Evolutionary conservation across 176 grass and related monocot genomes (phyloP), one percentile per base, ranked within the genome.

Genomic region (Bonia amplexicaulis): DNA sequence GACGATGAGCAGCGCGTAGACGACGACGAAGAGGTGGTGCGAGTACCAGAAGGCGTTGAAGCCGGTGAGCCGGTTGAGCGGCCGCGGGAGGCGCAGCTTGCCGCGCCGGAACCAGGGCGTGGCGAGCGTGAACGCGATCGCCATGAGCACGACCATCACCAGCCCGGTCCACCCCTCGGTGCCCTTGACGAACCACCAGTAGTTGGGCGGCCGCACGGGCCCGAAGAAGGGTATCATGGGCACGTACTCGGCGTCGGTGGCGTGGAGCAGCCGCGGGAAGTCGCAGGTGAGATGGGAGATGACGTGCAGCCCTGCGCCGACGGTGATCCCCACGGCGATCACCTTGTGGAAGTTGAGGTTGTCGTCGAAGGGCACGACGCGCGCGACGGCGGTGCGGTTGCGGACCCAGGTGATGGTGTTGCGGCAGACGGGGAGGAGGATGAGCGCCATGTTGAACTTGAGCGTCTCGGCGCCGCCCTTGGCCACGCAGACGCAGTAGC

Each of bases 31-130:
- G 52, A 89, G 80, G 82, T 99, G 96, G 86, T 99, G 96, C 5
- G 96, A 94, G 90, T 99, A 99, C 96, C 96, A 99, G 83, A 99
- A 99, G 54, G 96, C 96, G 72, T 99, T 99, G 88, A 96, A 99
- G 7, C 96, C 96, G n/a, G 93, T 99, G 13, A 99, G 86, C 23
- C 86, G 58, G 20, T 61, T 84, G 1, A 99, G 6, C 9, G 54
- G 71, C 0, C 74, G 66, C 0, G 96, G 93, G 1, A 99, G 84
- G 25, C 11, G 40, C 9, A 99, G 16, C 23, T 54, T 5, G 37
- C 93, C 92, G 0, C 96, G 74, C 6, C 93, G 48, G 78, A 99
- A 94, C 93, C 93, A 99, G 1, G 96, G 96, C 53, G 93, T 99
- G 39, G 96, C 96, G 5, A 99, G 88, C 0, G 75, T 86, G 86